phyloP scores from a whole-genome alignment of 225 moss, liverwort and hornwort species.

The Physcomitrellopsis africana region DNA sequence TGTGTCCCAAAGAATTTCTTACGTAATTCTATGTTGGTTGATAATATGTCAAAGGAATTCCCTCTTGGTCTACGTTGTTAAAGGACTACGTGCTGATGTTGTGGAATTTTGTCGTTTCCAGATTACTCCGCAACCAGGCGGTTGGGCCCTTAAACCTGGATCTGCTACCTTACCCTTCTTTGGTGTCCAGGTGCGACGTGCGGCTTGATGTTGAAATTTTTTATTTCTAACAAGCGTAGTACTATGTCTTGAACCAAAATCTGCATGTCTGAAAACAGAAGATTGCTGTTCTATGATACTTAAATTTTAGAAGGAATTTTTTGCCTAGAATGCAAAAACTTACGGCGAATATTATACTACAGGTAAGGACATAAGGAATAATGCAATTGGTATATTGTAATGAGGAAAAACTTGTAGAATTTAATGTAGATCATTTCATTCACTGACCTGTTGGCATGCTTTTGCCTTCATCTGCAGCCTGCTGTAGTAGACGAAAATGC shows the following conservation, averaged over 20 bases:
- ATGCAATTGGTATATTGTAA: background rate
- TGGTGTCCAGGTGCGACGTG: conserved; percentile 77
- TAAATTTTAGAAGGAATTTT: background rate
- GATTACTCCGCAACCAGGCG: conserved; percentile 95
- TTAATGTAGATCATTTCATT: conserved; percentile 4
- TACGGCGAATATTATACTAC: conserved; percentile 7
- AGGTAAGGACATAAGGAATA: background rate
- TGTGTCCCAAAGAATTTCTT: conserved; percentile 1
- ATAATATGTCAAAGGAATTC: background rate
- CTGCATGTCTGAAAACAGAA: background rate
- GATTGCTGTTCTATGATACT: conserved; percentile 6
- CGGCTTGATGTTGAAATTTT: background rate
- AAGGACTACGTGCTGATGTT: conserved; percentile 15
- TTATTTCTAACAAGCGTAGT: background rate
- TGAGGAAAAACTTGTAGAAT: background rate
- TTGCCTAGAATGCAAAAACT: background rate
- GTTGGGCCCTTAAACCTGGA: conserved; percentile 93
- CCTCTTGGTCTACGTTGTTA: background rate
- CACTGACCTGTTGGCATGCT: conserved; percentile 16
- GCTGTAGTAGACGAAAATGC: conserved; percentile 93
- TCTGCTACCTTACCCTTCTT: conserved; percentile 98
- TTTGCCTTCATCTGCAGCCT: conserved; percentile 52
- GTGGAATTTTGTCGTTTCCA: conserved; percentile 32
- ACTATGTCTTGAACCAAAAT: background rate
- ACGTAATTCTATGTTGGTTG: background rate